Conservation (phyloP, 208 protist species). For the Jaenimonas drosophilae region DNA sequence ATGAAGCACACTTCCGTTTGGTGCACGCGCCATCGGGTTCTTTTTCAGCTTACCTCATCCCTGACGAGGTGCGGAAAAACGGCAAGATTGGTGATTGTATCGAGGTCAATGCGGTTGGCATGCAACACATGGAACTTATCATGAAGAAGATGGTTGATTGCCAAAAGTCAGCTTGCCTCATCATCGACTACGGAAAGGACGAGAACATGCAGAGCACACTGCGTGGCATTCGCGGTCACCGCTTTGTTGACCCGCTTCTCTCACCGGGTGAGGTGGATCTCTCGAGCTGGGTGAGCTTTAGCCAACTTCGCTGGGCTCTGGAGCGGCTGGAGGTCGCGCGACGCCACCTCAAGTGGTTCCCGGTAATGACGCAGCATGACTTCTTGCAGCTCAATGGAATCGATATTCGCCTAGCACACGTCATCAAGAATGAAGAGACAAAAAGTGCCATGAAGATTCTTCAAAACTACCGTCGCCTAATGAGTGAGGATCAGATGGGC, state of each 20-base stretch:
- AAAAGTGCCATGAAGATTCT: slow-evolving; percentile 82
- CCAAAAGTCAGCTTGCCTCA: slow-evolving; percentile 69
- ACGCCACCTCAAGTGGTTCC: slow-evolving; percentile 79
- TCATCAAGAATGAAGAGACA: slow-evolving; percentile 84
- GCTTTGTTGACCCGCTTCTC: slow-evolving; percentile 82
- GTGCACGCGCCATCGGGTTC: slow-evolving; percentile 82
- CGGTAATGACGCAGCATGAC: slow-evolving; percentile 70
- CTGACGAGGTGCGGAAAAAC: slow-evolving; percentile 61
- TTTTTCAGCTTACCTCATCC: slow-evolving; percentile 82
- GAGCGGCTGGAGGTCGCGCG: slow-evolving; percentile 75
- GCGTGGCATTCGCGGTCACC: slow-evolving; percentile 81
- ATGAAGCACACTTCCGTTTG: slow-evolving; percentile 79
- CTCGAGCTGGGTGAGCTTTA: slow-evolving; percentile 84
- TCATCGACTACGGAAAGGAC: slow-evolving; percentile 92
- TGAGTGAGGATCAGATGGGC: slow-evolving; percentile 83
- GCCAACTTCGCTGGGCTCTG: slow-evolving; percentile 71
- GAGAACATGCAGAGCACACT: slow-evolving; percentile 87
- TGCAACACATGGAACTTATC: slow-evolving; percentile 81
- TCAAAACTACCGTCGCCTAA: slow-evolving; percentile 76
- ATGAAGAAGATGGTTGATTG: slow-evolving; percentile 83
- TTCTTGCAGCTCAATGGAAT: slow-evolving; percentile 84
- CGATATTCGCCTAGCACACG: slow-evolving; percentile 74
- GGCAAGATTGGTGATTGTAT: slow-evolving; percentile 68
- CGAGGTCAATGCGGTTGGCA: slow-evolving; percentile 80
- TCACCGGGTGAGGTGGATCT: slow-evolving; percentile 90